phyloP scores from a whole-genome alignment of 768 basidiomycete species.

The Russula sp. region DNA sequence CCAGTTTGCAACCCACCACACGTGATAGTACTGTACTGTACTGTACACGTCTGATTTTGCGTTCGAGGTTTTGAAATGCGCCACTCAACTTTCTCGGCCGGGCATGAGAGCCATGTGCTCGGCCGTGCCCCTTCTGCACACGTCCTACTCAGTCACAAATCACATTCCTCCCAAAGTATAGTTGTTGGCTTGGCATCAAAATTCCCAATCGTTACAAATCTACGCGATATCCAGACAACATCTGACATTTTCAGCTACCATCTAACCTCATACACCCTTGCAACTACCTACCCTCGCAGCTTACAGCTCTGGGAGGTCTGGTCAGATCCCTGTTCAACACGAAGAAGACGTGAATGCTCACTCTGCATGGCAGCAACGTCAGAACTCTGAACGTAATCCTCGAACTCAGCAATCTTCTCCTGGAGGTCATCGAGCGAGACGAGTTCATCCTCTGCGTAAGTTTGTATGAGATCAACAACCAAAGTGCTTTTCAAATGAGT shows the following conservation, averaged over 20 bases:
- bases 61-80: background rate
- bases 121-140: background rate
- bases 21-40: too few species aligned
- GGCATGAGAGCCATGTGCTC: background rate
- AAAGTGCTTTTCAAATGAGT: conserved; percentile 1
- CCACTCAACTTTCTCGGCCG: background rate
- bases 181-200: background rate
- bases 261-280: background rate
- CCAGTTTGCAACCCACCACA: too few species aligned
- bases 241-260: background rate
- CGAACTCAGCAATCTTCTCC: conserved; percentile 80
- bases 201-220: background rate
- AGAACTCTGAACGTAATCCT: conserved; percentile 86
- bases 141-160: background rate
- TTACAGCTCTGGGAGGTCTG: conserved; percentile 41
- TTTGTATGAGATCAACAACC: conserved; percentile 40
- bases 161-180: background rate
- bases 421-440: conserved; percentile 91
- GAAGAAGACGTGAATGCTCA: conserved; percentile 31
- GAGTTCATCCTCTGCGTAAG: conserved; percentile 79
- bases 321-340: background rate
- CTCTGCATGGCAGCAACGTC: conserved; percentile 95
- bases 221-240: background rate
- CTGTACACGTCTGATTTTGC: too few species aligned
- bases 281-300: background rate